Evolutionary conservation across 371 early-diverging fungal genomes (phyloP).

Genomic region (Mortierella sp.): DNA sequence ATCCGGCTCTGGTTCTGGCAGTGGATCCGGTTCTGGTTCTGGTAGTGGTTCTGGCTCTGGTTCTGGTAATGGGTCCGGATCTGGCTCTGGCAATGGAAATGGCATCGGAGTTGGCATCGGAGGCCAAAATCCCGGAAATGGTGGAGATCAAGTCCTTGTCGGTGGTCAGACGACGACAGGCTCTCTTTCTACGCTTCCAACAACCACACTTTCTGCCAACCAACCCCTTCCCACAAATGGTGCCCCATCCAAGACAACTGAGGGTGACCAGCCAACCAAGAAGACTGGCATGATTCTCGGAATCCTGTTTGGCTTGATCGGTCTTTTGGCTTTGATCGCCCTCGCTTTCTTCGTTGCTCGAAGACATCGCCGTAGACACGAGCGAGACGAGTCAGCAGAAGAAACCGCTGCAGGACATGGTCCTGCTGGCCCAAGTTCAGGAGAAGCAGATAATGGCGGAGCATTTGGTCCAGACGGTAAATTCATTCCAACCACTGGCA

Average conservation of each 20-base stretch:
- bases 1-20: conserved; percentile 1
- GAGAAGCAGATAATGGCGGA: conserved; percentile 9
- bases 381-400: neutral
- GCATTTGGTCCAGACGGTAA: conserved; percentile 14
- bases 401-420: conserved; percentile 6
- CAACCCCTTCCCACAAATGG: conserved; percentile 4
- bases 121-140: neutral
- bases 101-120: conserved; percentile 12
- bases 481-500: neutral
- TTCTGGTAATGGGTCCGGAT: conserved; percentile 1
- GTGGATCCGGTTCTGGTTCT: conserved; percentile 5
- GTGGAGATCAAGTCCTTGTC: conserved; percentile 15
- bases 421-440: neutral
- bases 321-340: conserved; percentile 20
- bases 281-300: conserved; percentile 13
- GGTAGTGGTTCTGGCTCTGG: conserved; percentile 14
- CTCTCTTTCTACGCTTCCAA: neutral
- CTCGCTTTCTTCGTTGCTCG: conserved; percentile 24
- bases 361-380: conserved; percentile 18
- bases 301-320: conserved; percentile 10
- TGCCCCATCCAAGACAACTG: conserved; percentile 23
- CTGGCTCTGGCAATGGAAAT: conserved; percentile 10
- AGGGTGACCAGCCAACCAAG: neutral
- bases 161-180: conserved; percentile 10
- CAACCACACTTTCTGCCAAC: neutral